A percentile compares a stretch with the other conserved stretches of the same genome.
Evolutionary conservation across 495 filamentous ascomycete genomes (phyloP).

Genomic region (Neurospora tetraspora): DNA sequence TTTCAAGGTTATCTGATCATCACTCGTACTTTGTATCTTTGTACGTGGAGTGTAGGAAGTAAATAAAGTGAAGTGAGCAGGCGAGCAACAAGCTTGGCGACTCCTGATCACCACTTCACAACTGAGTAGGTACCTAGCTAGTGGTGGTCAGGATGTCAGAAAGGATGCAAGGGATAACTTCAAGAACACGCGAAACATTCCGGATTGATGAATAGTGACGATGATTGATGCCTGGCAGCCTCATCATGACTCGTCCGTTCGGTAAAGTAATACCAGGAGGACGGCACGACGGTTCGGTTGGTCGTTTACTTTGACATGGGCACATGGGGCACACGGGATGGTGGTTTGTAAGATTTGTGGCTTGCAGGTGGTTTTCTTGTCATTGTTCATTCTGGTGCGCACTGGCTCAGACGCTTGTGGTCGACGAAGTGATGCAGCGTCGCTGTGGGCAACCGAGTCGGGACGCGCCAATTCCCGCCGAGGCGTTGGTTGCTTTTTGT

Average conservation of each 20-base stretch:
- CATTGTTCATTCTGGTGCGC: background rate
- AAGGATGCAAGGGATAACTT: background rate
- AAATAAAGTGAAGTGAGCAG: background rate
- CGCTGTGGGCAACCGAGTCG: background rate
- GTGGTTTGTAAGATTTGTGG: background rate
- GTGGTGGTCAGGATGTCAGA: background rate
- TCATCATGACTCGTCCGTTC: background rate
- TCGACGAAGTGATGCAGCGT: background rate
- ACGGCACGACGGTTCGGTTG: background rate
- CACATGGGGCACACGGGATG: background rate
- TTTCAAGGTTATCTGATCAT: background rate
- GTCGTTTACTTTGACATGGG: background rate
- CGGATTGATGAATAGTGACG: background rate
- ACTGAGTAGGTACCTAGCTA: background rate
- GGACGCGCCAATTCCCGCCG: background rate
- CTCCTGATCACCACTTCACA: background rate
- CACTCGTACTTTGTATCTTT: background rate
- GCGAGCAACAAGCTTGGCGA: background rate
- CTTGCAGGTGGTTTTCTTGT: background rate
- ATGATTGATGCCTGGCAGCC: background rate
- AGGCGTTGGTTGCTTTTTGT: background rate
- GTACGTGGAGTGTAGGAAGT: background rate
- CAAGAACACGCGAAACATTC: background rate
- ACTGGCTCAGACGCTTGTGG: background rate
- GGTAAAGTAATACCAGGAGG: background rate